These are phyloP conservation scores for Ceratocystiopsis minuta DNA, from an alignment of 2,329 filamentous ascomycete genomes.

Conservation along the genomic window DNA sequence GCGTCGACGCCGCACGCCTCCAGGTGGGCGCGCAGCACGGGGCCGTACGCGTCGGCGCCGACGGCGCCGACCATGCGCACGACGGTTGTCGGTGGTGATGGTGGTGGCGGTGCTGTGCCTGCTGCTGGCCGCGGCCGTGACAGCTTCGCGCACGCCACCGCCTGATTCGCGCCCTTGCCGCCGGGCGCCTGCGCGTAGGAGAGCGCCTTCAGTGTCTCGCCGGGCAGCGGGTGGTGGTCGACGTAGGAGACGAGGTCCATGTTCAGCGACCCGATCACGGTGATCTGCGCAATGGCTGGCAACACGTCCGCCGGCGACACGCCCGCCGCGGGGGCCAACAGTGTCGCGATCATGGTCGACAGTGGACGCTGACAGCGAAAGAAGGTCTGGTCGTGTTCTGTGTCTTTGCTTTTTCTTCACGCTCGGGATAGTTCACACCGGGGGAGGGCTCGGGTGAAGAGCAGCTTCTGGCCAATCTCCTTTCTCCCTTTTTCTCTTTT, in stretches of 20 bases:
- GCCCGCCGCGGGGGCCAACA: not conserved
- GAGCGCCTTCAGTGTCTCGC: conserved; percentile 69
- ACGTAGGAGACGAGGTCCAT: conserved; percentile 82
- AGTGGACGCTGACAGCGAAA: too few relatives aligned
- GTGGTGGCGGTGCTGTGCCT: conserved; percentile 15
- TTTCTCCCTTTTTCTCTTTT: too few relatives aligned
- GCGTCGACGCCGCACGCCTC: conserved; percentile 42
- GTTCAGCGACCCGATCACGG: conserved; percentile 81
- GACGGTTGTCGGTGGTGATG: conserved; percentile 12
- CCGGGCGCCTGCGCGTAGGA: conserved; percentile 66
- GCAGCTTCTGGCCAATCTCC: too few relatives aligned
- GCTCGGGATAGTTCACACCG: too few relatives aligned
- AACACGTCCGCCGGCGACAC: conserved; percentile 19
- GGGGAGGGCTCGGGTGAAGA: too few relatives aligned
- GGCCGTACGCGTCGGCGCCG: conserved; percentile 47
- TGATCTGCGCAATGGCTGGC: conserved; percentile 29
- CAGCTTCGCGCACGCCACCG: conserved; percentile 67
- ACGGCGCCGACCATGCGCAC: conserved; percentile 60
- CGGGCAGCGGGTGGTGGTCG: conserved; percentile 59
- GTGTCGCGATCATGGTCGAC: not conserved
- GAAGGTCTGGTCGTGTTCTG: too few relatives aligned
- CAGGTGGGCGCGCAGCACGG: conserved; percentile 37
- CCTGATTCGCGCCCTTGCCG: conserved; percentile 91
- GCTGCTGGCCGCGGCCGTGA: conserved; percentile 35
- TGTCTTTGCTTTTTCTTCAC: too few relatives aligned